phyloP scores from a whole-genome alignment of 352 stramenopile genomes.

The Pythium dissimile region DNA sequence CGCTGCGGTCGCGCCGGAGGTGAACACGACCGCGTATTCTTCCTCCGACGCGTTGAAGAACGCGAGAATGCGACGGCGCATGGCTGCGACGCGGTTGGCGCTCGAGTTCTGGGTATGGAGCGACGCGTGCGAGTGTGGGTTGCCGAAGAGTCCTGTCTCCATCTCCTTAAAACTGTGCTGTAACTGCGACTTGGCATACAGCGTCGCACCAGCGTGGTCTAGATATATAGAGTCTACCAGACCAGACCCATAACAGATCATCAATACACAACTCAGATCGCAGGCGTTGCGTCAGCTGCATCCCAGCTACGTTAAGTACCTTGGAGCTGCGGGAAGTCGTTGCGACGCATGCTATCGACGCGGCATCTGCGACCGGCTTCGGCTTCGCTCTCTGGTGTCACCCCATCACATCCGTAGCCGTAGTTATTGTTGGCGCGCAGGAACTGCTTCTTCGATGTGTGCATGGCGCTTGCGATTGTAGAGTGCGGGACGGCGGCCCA shows the following conservation, averaged over 20 bases:
- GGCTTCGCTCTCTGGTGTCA: not conserved
- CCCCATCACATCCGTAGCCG: constrained; percentile 19
- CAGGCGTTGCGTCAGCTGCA: too few species aligned
- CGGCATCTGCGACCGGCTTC: too few species aligned
- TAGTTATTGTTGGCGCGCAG: constrained; percentile 5
- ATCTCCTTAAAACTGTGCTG: constrained; percentile 46
- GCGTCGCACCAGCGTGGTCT: constrained; percentile 81
- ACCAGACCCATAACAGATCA: not conserved
- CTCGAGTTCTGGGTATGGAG: constrained; percentile 32
- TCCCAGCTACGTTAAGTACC: not conserved
- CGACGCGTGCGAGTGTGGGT: constrained; percentile 50
- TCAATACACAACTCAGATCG: too few species aligned
- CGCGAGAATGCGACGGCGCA: constrained; percentile 44
- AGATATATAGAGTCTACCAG: constrained; percentile 49
- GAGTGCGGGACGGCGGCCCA: not conserved
- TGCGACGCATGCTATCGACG: constrained; percentile 8
- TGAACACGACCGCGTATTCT: constrained; percentile 84
- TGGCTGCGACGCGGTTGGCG: constrained; percentile 35
- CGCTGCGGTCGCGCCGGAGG: constrained; percentile 71
- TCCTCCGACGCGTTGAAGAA: constrained; percentile 70
- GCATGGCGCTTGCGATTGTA: constrained; percentile 4
- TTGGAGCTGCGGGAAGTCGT: constrained; percentile 21
- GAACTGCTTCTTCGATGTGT: constrained; percentile 13
- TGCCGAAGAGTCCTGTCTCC: constrained; percentile 47
- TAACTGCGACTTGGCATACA: constrained; percentile 70